phyloP scores from a whole-genome alignment of 2,329 filamentous ascomycete genomes.

The Neonectria faginata region DNA sequence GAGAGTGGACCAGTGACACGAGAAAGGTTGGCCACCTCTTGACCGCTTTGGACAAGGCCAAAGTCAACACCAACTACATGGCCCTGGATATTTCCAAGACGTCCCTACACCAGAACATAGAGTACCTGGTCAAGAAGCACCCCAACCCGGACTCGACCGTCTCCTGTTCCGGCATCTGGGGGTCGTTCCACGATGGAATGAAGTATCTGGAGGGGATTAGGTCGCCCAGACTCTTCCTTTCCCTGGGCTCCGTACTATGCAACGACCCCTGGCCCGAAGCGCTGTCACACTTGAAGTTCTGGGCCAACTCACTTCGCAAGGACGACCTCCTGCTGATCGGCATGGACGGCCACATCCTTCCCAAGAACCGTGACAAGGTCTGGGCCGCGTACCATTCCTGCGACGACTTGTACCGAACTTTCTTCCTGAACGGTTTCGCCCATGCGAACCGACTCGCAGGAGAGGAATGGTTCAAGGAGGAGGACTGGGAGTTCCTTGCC shows the following conservation, averaged over 20 bases:
- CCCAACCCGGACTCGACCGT: conserved; percentile 44
- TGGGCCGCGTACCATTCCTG: conserved; percentile 56
- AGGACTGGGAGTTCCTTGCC: conserved; percentile 55
- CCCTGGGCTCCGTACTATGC: conserved; percentile 56
- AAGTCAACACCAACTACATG: conserved; percentile 50
- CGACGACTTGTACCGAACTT: conserved; percentile 50
- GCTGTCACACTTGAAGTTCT: conserved; percentile 50
- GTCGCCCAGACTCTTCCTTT: conserved; percentile 54
- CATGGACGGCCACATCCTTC: conserved; percentile 55
- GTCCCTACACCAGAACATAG: conserved; percentile 52
- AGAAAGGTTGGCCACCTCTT: conserved; percentile 55
- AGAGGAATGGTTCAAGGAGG: conserved; percentile 50
- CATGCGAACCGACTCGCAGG: conserved; percentile 53
- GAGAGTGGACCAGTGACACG: conserved; percentile 50
- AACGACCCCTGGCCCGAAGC: conserved; percentile 55
- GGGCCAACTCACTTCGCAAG: conserved; percentile 51
- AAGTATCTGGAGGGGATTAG: conserved; percentile 46
- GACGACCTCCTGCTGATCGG: conserved; percentile 54
- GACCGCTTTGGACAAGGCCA: conserved; percentile 48
- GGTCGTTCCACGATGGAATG: conserved; percentile 54
- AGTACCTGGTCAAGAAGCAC: conserved; percentile 48
- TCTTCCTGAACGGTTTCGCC: conserved; percentile 55
- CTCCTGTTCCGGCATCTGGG: conserved; percentile 54
- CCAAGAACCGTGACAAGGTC: conserved; percentile 51
- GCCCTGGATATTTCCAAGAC: conserved; percentile 55